A percentile compares a stretch with the other conserved stretches of the same genome.
Conservation (phyloP, 768 basidiomycete genomes). For the Pisolithus microcarpus region DNA sequence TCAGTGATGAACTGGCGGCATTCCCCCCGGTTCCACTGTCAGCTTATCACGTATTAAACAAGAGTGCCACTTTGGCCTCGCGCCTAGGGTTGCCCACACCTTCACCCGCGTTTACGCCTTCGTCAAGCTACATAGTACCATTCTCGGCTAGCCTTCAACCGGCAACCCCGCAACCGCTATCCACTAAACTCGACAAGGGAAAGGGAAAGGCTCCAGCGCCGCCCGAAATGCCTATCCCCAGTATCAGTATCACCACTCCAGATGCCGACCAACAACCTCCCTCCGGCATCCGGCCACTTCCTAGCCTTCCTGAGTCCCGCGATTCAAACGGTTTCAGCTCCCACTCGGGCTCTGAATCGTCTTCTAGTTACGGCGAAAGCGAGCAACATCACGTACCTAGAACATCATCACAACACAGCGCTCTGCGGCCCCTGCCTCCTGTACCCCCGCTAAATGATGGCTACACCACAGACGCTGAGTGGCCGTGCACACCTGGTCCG, state of each 20-base stretch:
- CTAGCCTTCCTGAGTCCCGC: conserved; percentile 2
- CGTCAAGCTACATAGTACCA: neutral
- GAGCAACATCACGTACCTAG: conserved; percentile 5
- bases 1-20: neutral
- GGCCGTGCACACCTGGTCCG: neutral
- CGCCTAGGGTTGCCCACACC: conserved; percentile 6
- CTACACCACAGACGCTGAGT: neutral
- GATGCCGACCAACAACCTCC: neutral
- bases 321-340: neutral
- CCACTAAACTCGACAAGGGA: conserved; percentile 7
- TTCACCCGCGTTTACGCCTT: neutral
- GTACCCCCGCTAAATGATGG: neutral
- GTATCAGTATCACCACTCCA: conserved; percentile 1
- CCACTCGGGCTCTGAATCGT: neutral
- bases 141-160: neutral
- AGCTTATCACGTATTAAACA: conserved; percentile 1
- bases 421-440: conserved; percentile 7
- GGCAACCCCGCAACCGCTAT: neutral
- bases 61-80: conserved; percentile 6
- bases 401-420: neutral
- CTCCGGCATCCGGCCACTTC: conserved; percentile 4
- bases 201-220: conserved; percentile 4
- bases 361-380: neutral
- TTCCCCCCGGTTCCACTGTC: neutral
- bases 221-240: conserved; percentile 1